Percentiles rank a stretch among this genome's conserved stretches.
Conservation (phyloP, 75 land plant species). For the Chamaecyparis obtusa region DNA sequence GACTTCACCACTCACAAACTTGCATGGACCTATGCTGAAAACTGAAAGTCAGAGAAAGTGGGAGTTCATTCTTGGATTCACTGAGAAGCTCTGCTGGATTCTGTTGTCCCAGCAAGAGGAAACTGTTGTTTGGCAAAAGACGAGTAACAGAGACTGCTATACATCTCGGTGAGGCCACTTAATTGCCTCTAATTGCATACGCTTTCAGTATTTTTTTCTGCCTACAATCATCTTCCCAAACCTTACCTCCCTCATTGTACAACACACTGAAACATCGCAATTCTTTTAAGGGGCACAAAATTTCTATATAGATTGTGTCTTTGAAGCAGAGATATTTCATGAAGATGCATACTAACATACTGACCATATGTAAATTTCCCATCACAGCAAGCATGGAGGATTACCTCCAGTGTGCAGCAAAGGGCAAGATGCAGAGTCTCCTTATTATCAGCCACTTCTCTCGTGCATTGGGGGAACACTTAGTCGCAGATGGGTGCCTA, state of each 20-base stretch:
- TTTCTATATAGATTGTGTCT: neutral
- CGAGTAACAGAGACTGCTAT: conserved; percentile 49
- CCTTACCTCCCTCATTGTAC: neutral
- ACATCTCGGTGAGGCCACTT: conserved; percentile 40
- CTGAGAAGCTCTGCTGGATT: conserved; percentile 63
- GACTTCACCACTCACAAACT: conserved; percentile 37
- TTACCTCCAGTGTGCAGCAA: conserved; percentile 49
- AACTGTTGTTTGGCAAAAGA: conserved; percentile 72
- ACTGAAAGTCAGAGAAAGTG: conserved; percentile 26
- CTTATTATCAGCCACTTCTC: conserved; percentile 63
- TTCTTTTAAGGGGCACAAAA: neutral
- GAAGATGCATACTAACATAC: neutral
- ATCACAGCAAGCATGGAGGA: conserved; percentile 21
- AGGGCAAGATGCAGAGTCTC: conserved; percentile 63
- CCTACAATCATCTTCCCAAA: neutral
- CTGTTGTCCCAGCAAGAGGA: conserved; percentile 50
- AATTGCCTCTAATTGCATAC: neutral
- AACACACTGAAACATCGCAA: neutral
- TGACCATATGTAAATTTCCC: neutral
- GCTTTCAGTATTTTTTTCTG: neutral
- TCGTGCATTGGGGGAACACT: conserved; percentile 60
- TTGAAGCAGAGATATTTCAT: neutral
- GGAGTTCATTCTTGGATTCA: conserved; percentile 37
- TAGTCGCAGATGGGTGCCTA: conserved; percentile 67
- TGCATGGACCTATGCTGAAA: conserved; percentile 17